Evolutionary conservation across 2,329 filamentous ascomycete species (phyloP).

Genomic region (Aureobasidium sp.): DNA sequence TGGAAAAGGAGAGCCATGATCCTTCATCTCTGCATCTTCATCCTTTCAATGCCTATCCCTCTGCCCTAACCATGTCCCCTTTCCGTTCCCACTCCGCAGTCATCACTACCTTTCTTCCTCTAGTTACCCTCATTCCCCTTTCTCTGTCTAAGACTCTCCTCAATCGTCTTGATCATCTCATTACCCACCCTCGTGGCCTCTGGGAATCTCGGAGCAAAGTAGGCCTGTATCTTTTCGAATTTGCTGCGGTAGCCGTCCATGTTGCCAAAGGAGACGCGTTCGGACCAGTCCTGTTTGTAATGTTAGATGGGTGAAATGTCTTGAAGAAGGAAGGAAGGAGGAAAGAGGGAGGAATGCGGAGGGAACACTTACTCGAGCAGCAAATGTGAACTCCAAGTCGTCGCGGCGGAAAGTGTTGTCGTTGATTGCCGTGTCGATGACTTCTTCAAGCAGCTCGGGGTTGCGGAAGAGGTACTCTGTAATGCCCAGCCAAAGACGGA

Average conservation of each 20-base stretch:
- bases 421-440: constrained; percentile 74
- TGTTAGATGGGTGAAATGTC: background rate
- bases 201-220: constrained; percentile 83
- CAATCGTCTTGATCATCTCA: constrained; percentile 92
- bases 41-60: background rate
- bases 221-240: constrained; percentile 81
- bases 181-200: constrained; percentile 85
- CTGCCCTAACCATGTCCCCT: no score
- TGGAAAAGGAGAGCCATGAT: background rate
- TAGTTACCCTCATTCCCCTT: background rate
- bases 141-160: constrained; percentile 58
- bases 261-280: constrained; percentile 82
- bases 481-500: constrained; percentile 94
- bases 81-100: no score
- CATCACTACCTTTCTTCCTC: no score
- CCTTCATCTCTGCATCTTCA: background rate
- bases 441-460: constrained; percentile 69
- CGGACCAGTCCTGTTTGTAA: constrained; percentile 51
- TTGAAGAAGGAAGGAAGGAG: no score
- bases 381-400: constrained; percentile 96
- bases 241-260: constrained; percentile 89
- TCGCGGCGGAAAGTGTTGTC: constrained; percentile 91
- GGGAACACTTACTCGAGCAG: constrained; percentile 54
- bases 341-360: background rate
- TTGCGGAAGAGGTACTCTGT: constrained; percentile 93